Evolutionary conservation across 2,329 filamentous ascomycete species (phyloP).

Genomic region (Exserohilum rostratum): DNA sequence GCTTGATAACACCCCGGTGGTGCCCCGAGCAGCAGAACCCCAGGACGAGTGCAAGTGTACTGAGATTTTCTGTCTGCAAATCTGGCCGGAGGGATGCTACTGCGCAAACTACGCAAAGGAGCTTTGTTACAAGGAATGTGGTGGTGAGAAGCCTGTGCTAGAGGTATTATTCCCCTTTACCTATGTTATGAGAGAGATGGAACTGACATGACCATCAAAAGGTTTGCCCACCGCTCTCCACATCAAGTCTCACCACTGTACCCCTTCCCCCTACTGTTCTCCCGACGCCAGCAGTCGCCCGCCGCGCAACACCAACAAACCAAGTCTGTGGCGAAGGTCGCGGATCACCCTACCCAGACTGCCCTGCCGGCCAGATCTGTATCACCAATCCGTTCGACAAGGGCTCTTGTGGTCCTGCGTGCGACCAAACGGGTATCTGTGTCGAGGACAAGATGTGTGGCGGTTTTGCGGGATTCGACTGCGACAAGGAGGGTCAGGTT

Average conservation of each 20-base stretch:
- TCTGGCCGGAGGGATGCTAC: slow-evolving; percentile 38
- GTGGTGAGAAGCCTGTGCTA: slow-evolving; percentile 22
- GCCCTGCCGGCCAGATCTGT: slow-evolving; percentile 30
- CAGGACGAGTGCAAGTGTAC: slow-evolving; percentile 30
- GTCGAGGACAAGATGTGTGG: slow-evolving; percentile 48
- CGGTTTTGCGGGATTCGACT: slow-evolving; percentile 49
- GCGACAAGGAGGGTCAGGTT: slow-evolving; percentile 36
- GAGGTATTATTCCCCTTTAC: slow-evolving; percentile 6
- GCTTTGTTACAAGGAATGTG: slow-evolving; percentile 30
- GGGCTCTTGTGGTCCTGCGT: slow-evolving; percentile 44
- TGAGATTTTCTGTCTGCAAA: slow-evolving; percentile 21
- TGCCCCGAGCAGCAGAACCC: neutral
- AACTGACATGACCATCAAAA: neutral
- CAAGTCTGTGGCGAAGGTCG: slow-evolving; percentile 39
- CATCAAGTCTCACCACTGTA: neutral
- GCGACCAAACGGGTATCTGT: slow-evolving; percentile 44
- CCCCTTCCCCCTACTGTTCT: neutral
- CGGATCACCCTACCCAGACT: slow-evolving; percentile 5
- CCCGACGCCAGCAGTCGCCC: neutral
- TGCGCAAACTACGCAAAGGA: slow-evolving; percentile 34
- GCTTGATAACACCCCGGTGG: neutral
- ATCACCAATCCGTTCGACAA: slow-evolving; percentile 39
- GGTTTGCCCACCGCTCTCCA: slow-evolving; percentile 3
- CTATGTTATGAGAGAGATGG: neutral
- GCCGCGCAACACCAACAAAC: slow-evolving; percentile 17